Percentiles rank a stretch among this genome's conserved stretches.
Conservation (phyloP, 2,329 filamentous ascomycete species). For the Trichoderma koningii region DNA sequence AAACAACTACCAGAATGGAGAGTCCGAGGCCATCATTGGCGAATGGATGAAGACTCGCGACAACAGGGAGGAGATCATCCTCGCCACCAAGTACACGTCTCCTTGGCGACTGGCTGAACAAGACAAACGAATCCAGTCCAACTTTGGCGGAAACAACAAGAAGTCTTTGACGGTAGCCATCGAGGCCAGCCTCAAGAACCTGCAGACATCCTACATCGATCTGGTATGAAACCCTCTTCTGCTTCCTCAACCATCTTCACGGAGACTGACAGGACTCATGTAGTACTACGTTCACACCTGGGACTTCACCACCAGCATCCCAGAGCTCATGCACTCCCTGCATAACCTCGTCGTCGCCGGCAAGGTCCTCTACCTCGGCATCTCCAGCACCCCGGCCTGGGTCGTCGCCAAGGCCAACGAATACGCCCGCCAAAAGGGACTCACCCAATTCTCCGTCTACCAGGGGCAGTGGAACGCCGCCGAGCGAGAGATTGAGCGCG, state of each 20-base stretch:
- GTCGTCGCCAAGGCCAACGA: conserved; percentile 36
- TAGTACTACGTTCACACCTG: conserved; percentile 29
- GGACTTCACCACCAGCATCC: conserved; percentile 34
- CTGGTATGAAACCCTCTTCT: conserved; percentile 14
- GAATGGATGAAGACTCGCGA: conserved; percentile 51
- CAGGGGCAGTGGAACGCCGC: conserved; percentile 37
- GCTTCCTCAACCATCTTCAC: too few relatives aligned
- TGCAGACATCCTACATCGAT: conserved; percentile 42
- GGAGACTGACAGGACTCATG: too few relatives aligned
- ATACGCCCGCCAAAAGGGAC: conserved; percentile 34
- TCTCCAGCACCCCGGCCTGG: conserved; percentile 39
- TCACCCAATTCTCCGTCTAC: conserved; percentile 36
- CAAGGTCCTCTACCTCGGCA: conserved; percentile 39
- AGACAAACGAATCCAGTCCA: conserved; percentile 33
- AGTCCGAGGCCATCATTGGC: conserved; percentile 55
- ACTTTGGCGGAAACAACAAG: conserved; percentile 45
- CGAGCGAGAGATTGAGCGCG: conserved; percentile 36
- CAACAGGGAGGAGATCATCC: conserved; percentile 51
- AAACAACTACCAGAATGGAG: conserved; percentile 52
- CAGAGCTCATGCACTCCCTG: conserved; percentile 36
- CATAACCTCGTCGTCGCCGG: conserved; percentile 33
- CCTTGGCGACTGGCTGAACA: conserved; percentile 38
- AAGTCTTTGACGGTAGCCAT: conserved; percentile 43
- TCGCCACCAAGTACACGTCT: conserved; percentile 52
- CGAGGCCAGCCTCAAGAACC: conserved; percentile 45